Base-by-base conservation (phyloP, 2,329 filamentous ascomycete species). In the Chaetomiaceae sp. region DNA sequence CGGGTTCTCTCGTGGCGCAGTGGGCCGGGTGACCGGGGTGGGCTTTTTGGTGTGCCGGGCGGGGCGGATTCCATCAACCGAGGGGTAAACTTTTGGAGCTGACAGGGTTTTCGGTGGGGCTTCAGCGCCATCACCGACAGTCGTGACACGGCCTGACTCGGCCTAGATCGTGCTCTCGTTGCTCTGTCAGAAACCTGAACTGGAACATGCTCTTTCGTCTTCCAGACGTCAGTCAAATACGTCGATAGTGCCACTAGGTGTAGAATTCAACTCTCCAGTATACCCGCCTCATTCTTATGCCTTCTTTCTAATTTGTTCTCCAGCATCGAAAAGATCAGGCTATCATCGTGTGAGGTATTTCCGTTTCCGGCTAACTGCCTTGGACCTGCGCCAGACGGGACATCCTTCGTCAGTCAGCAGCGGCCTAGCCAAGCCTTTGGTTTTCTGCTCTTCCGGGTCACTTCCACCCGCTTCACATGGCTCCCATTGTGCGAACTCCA, bases 311-410 rank as follows among this genome's bases (percentile, higher is more conserved):
- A n/a, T n/a, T 33, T 36, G n/a, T 36, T 36, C 33, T 33, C 30
- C 34, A 40, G 25, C 23, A 10, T n/a, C 16, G 32, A 30, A 44
- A 23, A 27, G 29, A 37, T 36, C 41, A 51, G 32, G 25, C 32
- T 11, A n/a, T 38, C 49, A 53, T 50, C 54, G 42, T 53, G 54
- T 21, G 54, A 52, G 45, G 27, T 47, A 13, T 47, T 56, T 40
- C 54, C 49, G 16, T 37, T 47, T 53, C 21, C 1, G 54, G 49
- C 32, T 38, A 21, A 18, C 41, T 38, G 11, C 29, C 29, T 14
- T 1, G 16, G 27, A 25, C 30, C 18, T 37, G 21, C 7, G 42
- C 42, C 30, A 43, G 25, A n/a, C 43, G 18, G 29, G 47, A n/a
- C 44, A 20, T 16, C 42, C 29, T 37, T n/a, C 13, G 10, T 23